Conservation (phyloP, 1,284 basidiomycete species). For the Coniferiporia sulphurascens region DNA sequence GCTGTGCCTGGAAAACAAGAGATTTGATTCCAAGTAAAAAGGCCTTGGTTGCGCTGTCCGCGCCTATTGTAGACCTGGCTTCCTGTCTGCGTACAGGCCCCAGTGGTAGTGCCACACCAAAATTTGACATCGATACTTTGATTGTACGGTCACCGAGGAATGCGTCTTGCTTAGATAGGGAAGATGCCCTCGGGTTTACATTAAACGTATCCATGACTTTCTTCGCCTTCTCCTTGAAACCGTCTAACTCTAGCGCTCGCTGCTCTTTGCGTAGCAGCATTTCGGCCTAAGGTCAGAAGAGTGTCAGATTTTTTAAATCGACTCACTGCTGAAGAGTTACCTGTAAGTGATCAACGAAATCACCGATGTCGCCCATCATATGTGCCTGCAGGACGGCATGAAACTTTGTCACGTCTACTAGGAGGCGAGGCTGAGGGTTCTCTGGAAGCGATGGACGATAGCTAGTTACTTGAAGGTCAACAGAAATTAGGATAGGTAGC, state of each 20-base stretch:
- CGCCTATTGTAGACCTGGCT: conserved; percentile 26
- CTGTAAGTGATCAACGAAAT: conserved; percentile 81
- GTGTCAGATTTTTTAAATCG: conserved; percentile 2
- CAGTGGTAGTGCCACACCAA: conserved; percentile 84
- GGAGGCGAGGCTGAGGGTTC: conserved; percentile 36
- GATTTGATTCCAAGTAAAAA: conserved; percentile 80
- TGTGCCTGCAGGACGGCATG: conserved; percentile 92
- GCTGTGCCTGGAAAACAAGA: conserved; percentile 66
- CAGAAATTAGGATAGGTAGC: conserved; percentile 71
- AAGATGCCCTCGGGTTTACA: conserved; percentile 42
- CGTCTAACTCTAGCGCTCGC: conserved; percentile 68
- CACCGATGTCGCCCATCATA: conserved; percentile 82
- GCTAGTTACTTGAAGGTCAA: conserved; percentile 58
- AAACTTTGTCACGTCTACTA: conserved; percentile 63
- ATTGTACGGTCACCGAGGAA: conserved; percentile 63
- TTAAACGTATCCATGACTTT: conserved; percentile 72
- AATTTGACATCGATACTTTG: conserved; percentile 57
- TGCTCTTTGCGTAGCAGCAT: conserved; percentile 67
- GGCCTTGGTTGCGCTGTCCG: conserved; percentile 52
- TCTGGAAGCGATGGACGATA: conserved; percentile 27
- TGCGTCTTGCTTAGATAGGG: conserved; percentile 31
- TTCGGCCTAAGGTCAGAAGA: conserved; percentile 49
- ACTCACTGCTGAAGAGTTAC: conserved; percentile 32
- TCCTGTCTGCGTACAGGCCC: conserved; percentile 37
- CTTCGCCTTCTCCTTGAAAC: conserved; percentile 78